Evolutionary conservation across 2,329 filamentous ascomycete genomes (phyloP).

Genomic region (Ophiostoma quercus): DNA sequence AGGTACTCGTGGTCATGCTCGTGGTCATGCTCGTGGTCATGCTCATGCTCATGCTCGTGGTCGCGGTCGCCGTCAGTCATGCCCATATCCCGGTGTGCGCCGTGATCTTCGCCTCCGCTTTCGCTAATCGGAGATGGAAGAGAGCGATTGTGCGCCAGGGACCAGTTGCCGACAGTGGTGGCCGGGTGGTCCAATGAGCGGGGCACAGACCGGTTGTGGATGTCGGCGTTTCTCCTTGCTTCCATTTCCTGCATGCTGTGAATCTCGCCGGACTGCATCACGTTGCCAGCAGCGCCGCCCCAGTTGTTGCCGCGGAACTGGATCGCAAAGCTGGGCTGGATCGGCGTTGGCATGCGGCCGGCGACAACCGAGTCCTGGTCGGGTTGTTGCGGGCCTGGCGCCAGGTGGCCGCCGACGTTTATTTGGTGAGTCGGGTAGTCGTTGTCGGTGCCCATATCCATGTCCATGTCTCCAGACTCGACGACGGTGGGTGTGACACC

Average conservation of each 20-base stretch:
- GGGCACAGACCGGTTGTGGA: slow-evolving; percentile 42
- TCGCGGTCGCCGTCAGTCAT: slow-evolving; percentile 24
- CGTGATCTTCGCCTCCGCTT: slow-evolving; percentile 40
- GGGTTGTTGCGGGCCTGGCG: slow-evolving; percentile 33
- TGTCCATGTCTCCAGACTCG: slow-evolving; percentile 39
- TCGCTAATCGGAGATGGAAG: slow-evolving; percentile 58
- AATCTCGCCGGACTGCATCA: slow-evolving; percentile 27
- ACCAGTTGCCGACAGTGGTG: slow-evolving; percentile 43
- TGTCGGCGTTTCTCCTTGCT: neutral
- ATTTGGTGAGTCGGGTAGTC: slow-evolving; percentile 14
- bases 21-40: slow-evolving; percentile 8
- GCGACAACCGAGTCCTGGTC: slow-evolving; percentile 35
- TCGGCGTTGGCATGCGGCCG: slow-evolving; percentile 54
- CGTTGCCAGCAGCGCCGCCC: slow-evolving; percentile 37
- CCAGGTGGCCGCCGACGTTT: slow-evolving; percentile 28
- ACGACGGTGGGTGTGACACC: slow-evolving; percentile 23
- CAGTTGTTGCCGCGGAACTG: slow-evolving; percentile 51
- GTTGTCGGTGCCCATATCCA: slow-evolving; percentile 48
- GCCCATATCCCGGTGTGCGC: slow-evolving; percentile 31
- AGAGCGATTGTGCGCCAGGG: slow-evolving; percentile 48
- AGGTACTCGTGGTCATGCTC: slow-evolving; percentile 18
- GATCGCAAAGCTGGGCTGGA: slow-evolving; percentile 53
- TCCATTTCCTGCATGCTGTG: slow-evolving; percentile 11
- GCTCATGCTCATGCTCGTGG: slow-evolving; percentile 22
- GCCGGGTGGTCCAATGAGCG: slow-evolving; percentile 41